These are phyloP conservation scores for Penicillium alfredii DNA, from an alignment of 495 filamentous ascomycete genomes.

Conservation along the genomic window DNA sequence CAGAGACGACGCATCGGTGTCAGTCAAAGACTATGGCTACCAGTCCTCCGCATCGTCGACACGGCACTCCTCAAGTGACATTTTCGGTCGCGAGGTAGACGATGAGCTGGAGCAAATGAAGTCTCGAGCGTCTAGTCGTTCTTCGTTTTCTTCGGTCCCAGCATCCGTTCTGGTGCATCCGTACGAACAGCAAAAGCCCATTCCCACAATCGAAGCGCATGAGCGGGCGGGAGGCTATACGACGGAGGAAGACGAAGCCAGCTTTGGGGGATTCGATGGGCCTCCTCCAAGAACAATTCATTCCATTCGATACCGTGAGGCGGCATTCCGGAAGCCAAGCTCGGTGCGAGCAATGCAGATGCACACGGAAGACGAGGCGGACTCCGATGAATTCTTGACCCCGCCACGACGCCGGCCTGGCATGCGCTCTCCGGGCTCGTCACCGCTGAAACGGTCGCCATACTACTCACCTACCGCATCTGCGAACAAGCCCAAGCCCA, in stretches of 20 bases:
- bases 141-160: slow-evolving; percentile 40
- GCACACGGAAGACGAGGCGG: slow-evolving; percentile 47
- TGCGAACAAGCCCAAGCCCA: slow-evolving; percentile 46
- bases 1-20: slow-evolving; percentile 18
- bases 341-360: slow-evolving; percentile 76
- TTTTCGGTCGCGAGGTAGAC: slow-evolving; percentile 25
- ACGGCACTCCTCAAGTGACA: slow-evolving; percentile 28
- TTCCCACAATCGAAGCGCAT: slow-evolving; percentile 8
- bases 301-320: slow-evolving; percentile 33
- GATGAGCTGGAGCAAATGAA: slow-evolving; percentile 27
- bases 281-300: slow-evolving; percentile 16
- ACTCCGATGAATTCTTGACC: slow-evolving; percentile 34
- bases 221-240: slow-evolving; percentile 18
- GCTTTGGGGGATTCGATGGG: slow-evolving; percentile 17
- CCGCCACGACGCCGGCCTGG: slow-evolving; percentile 30
- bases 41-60: slow-evolving; percentile 36
- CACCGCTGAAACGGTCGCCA: slow-evolving; percentile 31
- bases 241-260: slow-evolving; percentile 22
- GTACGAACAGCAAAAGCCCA: slow-evolving; percentile 18
- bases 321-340: slow-evolving; percentile 63
- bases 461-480: slow-evolving; percentile 44
- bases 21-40: slow-evolving; percentile 29
- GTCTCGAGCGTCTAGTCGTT: slow-evolving; percentile 38
- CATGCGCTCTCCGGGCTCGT: slow-evolving; percentile 33
- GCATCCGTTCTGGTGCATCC: slow-evolving; percentile 33